Evolutionary conservation across 2,329 filamentous ascomycete species (phyloP).

Genomic region (Fusarium mundagurra): DNA sequence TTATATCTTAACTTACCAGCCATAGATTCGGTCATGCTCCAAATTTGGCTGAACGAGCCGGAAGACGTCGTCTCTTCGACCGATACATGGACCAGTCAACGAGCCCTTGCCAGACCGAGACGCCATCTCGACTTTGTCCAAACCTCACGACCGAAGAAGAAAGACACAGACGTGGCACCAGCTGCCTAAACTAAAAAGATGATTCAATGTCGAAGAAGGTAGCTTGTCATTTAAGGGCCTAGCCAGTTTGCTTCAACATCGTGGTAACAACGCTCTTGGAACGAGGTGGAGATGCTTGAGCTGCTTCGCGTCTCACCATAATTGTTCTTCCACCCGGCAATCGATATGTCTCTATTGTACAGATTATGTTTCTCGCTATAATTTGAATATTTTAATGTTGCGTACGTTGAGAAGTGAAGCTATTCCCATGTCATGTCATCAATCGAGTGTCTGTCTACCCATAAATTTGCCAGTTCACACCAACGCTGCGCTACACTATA

Average conservation of each 20-base stretch:
- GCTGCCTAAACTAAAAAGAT: rapidly evolving
- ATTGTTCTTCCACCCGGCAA: background rate
- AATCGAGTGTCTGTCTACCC: background rate
- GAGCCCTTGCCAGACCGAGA: background rate
- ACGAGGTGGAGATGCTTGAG: rapidly evolving
- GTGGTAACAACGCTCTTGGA: rapidly evolving
- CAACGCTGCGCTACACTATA: no score
- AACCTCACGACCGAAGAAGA: rapidly evolving
- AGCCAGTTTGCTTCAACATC: background rate
- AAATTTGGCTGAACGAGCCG: background rate
- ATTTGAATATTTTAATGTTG: no score
- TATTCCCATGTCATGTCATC: background rate
- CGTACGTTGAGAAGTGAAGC: background rate
- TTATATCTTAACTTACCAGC: rapidly evolving
- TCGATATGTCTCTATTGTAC: no score
- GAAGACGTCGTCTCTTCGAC: background rate
- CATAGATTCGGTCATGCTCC: background rate
- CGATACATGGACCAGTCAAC: background rate
- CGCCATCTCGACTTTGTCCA: rapidly evolving
- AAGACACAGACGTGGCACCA: background rate
- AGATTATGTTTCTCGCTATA: no score
- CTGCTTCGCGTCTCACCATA: no score
- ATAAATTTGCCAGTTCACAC: background rate
- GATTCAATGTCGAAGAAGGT: rapidly evolving
- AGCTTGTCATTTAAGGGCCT: background rate